Conservation (phyloP, 2,329 filamentous ascomycete genomes). For the Venturia pyrina region DNA sequence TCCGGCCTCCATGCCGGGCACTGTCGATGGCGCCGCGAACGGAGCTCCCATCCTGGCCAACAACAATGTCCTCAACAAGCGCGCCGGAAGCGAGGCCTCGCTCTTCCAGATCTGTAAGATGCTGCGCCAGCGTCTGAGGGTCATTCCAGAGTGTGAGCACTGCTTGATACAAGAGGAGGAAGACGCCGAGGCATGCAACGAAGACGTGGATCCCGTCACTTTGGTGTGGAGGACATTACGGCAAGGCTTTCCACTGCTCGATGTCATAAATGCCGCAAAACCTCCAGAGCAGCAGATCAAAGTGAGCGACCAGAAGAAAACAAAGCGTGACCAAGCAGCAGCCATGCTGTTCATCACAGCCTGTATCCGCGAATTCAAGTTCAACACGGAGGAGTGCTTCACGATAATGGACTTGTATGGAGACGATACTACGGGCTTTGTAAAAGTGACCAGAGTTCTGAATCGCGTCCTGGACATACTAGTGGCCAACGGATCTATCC, state of each 20-base stretch:
- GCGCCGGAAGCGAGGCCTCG: slow-evolving; percentile 81
- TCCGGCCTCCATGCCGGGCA: slow-evolving; percentile 20
- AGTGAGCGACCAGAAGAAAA: slow-evolving; percentile 54
- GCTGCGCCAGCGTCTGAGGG: slow-evolving; percentile 68
- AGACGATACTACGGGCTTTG: slow-evolving; percentile 92
- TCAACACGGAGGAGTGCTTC: slow-evolving; percentile 76
- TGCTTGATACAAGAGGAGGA: slow-evolving; percentile 64
- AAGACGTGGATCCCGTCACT: slow-evolving; percentile 69
- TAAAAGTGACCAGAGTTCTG: slow-evolving; percentile 88
- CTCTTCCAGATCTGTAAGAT: slow-evolving; percentile 92
- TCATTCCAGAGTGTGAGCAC: slow-evolving; percentile 73
- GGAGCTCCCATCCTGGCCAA: slow-evolving; percentile 63
- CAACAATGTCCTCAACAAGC: slow-evolving; percentile 94
- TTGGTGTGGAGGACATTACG: slow-evolving; percentile 82
- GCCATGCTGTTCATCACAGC: slow-evolving; percentile 89
- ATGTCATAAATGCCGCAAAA: slow-evolving; percentile 78
- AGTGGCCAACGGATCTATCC: slow-evolving; percentile 64
- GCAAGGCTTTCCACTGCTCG: slow-evolving; percentile 72
- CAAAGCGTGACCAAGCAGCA: slow-evolving; percentile 74
- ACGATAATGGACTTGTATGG: slow-evolving; percentile 86
- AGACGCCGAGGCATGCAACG: slow-evolving; percentile 51
- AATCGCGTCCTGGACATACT: slow-evolving; percentile 85
- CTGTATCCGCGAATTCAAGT: slow-evolving; percentile 71
- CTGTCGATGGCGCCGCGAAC: slow-evolving; percentile 33
- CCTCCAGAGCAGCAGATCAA: slow-evolving; percentile 59